These are phyloP conservation scores for Plasmodium blacklocki DNA, from an alignment of 169 alveolate genomes.

Conservation along the genomic window DNA sequence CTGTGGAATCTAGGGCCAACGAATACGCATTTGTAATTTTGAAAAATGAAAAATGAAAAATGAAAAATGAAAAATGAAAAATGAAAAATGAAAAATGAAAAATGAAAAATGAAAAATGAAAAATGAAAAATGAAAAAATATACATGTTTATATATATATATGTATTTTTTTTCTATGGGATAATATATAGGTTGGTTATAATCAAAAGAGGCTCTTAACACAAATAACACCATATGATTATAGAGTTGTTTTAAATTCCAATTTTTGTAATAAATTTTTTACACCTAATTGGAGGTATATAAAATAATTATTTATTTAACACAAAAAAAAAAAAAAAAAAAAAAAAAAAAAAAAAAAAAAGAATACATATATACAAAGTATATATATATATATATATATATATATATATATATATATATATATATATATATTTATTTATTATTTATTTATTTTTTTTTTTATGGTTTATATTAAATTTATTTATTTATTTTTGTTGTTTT, in stretches of 20 bases:
- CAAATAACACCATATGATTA: slow-evolving; percentile 74
- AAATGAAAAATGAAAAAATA: background rate
- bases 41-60: background rate
- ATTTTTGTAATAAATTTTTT: slow-evolving; percentile 47
- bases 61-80: background rate
- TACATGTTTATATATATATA: background rate
- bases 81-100: background rate
- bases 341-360: background rate
- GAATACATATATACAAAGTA: background rate
- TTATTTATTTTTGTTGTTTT: background rate
- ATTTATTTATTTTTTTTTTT: background rate
- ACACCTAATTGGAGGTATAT: slow-evolving; percentile 56
- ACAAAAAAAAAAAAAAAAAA: background rate
- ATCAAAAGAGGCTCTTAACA: slow-evolving; percentile 58
- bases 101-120: background rate
- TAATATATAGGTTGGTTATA: slow-evolving; percentile 59
- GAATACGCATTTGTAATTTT: slow-evolving; percentile 61
- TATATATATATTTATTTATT: background rate
- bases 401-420: too few species aligned
- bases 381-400: too few species aligned
- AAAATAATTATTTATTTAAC: too few species aligned
- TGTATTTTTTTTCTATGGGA: background rate
- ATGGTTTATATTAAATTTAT: background rate
- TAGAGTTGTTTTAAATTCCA: slow-evolving; percentile 29
- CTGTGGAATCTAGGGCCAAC: slow-evolving; percentile 53